Percentiles rank a stretch among this genome's conserved stretches.
Conservation (phyloP, 805 yeast species). For the Nakazawaea peltata region DNA sequence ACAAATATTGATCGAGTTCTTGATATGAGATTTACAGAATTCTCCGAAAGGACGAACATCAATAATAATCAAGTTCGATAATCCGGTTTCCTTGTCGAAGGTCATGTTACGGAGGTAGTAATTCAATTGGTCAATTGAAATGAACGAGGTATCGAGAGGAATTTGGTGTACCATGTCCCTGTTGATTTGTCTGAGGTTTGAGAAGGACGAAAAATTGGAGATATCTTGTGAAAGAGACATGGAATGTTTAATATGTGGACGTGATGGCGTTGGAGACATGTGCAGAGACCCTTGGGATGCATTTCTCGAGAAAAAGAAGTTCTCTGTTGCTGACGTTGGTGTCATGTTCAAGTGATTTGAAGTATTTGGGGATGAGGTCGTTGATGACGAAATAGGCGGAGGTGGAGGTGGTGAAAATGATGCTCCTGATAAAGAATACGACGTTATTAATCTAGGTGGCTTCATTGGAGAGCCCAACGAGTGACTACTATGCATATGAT, state of each 20-base stretch:
- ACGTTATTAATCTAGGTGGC: not conserved
- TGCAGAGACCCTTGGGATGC: conserved; percentile 1
- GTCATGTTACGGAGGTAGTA: not conserved
- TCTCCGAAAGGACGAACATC: conserved; percentile 83
- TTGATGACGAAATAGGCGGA: not conserved
- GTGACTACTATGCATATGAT: too few relatives aligned
- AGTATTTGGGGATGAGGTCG: not conserved
- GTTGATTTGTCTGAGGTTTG: not conserved
- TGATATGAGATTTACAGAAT: conserved; percentile 49
- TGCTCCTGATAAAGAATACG: too few relatives aligned
- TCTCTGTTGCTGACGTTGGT: conserved; percentile 4
- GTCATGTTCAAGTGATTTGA: not conserved
- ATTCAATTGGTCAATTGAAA: not conserved
- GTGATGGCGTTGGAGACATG: conserved; percentile 5
- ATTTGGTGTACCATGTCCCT: conserved; percentile 9
- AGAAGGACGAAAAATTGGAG: conserved; percentile 1
- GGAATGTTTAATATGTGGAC: conserved; percentile 3
- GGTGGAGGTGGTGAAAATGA: too few relatives aligned
- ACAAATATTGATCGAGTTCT: conserved; percentile 65
- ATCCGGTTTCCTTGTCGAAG: conserved; percentile 7
- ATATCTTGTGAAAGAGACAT: conserved; percentile 5
- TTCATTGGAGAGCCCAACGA: too few relatives aligned
- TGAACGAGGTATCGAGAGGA: not conserved
- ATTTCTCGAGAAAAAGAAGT: not conserved
- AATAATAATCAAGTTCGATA: conserved; percentile 36